phyloP scores from a whole-genome alignment of 768 basidiomycete genomes.

The Suillus occidentalis region DNA sequence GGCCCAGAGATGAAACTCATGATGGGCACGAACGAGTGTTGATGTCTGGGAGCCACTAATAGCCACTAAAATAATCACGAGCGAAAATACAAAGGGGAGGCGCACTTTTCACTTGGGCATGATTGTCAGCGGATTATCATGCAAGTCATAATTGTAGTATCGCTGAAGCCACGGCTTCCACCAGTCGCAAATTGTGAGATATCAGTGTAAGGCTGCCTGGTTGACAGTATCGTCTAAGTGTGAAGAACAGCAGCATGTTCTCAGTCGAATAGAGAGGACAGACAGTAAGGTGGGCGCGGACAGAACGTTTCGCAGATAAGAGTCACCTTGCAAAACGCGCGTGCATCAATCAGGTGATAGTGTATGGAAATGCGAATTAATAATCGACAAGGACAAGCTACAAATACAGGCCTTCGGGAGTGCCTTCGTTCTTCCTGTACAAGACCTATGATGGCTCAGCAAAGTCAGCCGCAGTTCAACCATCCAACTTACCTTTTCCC shows the following conservation, averaged over 20 bases:
- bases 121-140: neutral
- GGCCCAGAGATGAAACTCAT: neutral
- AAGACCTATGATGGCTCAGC: slow-evolving; percentile 52
- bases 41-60: neutral
- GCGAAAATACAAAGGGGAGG: neutral
- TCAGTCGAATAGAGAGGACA: neutral
- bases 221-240: neutral
- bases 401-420: slow-evolving; percentile 85
- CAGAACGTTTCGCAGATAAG: neutral
- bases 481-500: slow-evolving; percentile 76
- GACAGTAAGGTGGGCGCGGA: neutral
- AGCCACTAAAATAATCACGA: neutral
- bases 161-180: neutral
- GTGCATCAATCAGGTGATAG: neutral
- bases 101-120: neutral
- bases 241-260: neutral
- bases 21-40: neutral
- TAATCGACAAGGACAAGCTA: slow-evolving; percentile 32
- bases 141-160: neutral
- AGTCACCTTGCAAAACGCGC: neutral
- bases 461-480: slow-evolving; percentile 4
- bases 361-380: neutral
- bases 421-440: slow-evolving; percentile 97
- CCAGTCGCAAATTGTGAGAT: neutral
- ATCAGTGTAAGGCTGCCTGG: neutral